Conservation (phyloP, 352 stramenopile genomes). For the Globisporangium polare region DNA sequence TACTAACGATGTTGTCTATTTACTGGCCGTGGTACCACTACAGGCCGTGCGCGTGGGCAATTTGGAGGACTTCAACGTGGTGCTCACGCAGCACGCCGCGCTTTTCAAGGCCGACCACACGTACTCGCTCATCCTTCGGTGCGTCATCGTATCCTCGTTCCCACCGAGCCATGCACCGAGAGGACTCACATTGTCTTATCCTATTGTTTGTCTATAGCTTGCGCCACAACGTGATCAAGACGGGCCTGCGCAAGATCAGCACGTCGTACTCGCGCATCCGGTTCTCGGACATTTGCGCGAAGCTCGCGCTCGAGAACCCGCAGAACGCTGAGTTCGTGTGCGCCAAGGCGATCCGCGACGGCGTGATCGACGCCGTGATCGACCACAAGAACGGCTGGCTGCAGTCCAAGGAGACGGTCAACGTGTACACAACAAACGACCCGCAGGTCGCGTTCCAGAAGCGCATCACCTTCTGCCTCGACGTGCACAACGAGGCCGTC, state of each 20-base stretch:
- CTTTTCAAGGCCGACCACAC: conserved; percentile 93
- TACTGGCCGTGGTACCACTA: conserved; percentile 1
- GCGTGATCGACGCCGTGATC: conserved; percentile 97
- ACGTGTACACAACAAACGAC: conserved; percentile 92
- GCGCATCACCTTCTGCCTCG: conserved; percentile 97
- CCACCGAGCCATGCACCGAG: background rate
- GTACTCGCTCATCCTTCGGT: conserved; percentile 95
- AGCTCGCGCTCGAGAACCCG: conserved; percentile 91
- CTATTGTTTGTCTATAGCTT: conserved; percentile 49
- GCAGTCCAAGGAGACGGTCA: conserved; percentile 84
- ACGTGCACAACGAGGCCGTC: conserved; percentile 98
- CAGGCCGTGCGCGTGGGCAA: conserved; percentile 95
- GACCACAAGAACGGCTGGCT: conserved; percentile 95
- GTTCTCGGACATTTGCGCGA: conserved; percentile 91
- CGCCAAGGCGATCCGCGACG: conserved; percentile 97
- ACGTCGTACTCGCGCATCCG: conserved; percentile 92
- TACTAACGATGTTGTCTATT: background rate
- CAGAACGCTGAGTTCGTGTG: conserved; percentile 97
- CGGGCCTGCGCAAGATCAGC: conserved; percentile 96
- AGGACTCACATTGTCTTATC: background rate
- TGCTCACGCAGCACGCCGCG: conserved; percentile 82
- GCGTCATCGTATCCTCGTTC: conserved; percentile 4
- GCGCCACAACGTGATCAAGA: conserved; percentile 98
- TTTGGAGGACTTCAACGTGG: conserved; percentile 92
- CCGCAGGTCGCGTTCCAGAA: conserved; percentile 94